Base-by-base conservation (phyloP, 441 rosid species). In the Geranium incanum region DNA sequence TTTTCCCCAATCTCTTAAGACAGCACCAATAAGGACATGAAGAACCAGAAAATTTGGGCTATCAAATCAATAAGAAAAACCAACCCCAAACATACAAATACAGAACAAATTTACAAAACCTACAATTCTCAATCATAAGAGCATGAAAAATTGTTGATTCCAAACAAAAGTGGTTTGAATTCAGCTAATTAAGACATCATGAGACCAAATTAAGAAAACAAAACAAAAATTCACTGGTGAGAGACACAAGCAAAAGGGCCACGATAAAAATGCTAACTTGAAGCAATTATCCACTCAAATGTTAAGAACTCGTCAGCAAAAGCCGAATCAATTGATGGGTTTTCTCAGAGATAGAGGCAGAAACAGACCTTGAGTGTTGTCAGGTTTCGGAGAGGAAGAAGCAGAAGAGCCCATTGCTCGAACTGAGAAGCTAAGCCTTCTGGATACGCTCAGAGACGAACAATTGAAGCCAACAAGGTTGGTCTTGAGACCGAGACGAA, bases 331-430 rank as follows among this genome's bases (percentile, higher is more conserved):
- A 3, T 6, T n/a, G 36, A 0, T 38, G 21, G 55, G 60, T 9
- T 57, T 4, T 2, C 36, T 0, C 64, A 66, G 55, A 66, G 36
- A 71, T 15, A 11, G 18, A 63, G 43, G 33, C 33, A 70, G 55
- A 73, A 74, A 69, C 62, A 67, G 45, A 86, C 84, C 87, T 78
- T 70, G 80, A 71, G 71, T 1, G 70, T 78, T 82, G 73, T 89
- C 88, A 4, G 92, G 83, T 78, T 77, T 86, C 68, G 75, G 90
- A 68, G 94, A 88, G 77, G 97, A 92, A 73, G 82, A 50, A 13
- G 59, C 78, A 64, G 88, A 88, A 23, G 93, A 86, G 71, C 93
- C 93, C 97, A 92, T 90, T 7, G 95, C 80, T 39, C 80, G 78
- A 71, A 82, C 75, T 21, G 84, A 76, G 80, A 73, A 71, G 68